These are phyloP conservation scores for Neophaeococcomyces mojaviensis DNA, from an alignment of 2,329 filamentous ascomycete genomes.

Conservation along the genomic window DNA sequence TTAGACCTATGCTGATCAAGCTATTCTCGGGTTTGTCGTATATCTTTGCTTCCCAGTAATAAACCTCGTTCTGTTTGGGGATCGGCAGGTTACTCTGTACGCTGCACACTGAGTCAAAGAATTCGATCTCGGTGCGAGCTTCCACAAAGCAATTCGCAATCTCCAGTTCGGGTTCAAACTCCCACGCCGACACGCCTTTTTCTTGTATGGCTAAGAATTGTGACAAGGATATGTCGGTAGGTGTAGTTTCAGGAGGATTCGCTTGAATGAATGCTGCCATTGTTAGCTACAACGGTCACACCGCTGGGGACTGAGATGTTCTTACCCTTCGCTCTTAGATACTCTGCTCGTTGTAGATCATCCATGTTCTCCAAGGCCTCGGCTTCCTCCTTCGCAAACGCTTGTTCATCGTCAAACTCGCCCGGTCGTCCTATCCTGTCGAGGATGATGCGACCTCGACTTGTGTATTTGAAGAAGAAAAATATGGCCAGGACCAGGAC, in stretches of 20 bases:
- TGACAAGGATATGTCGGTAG: slow-evolving; percentile 94
- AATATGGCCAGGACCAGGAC: slow-evolving; percentile 71
- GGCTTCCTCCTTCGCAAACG: slow-evolving; percentile 85
- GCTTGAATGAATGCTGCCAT: slow-evolving; percentile 77
- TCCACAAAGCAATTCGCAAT: slow-evolving; percentile 99
- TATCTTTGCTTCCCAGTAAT: slow-evolving; percentile 99
- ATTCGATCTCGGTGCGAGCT: slow-evolving; percentile 91
- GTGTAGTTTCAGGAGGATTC: slow-evolving; percentile 88
- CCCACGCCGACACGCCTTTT: slow-evolving; percentile 99
- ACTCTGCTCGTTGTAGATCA: slow-evolving; percentile 81
- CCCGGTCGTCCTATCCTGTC: slow-evolving; percentile 89
- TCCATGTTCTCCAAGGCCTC: slow-evolving; percentile 95
- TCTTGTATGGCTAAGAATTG: slow-evolving; percentile 98
- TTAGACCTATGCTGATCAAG: slow-evolving; percentile 82
- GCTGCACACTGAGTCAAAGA: slow-evolving; percentile 96
- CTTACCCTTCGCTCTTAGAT: slow-evolving; percentile 88
- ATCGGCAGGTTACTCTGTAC: slow-evolving; percentile 95
- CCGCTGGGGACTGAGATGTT: slow-evolving; percentile 4
- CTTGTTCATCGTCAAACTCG: slow-evolving; percentile 96
- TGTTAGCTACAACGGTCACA: slow-evolving; percentile 13
- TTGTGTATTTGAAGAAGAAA: slow-evolving; percentile 91
- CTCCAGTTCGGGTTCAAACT: slow-evolving; percentile 97
- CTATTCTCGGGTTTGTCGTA: slow-evolving; percentile 93
- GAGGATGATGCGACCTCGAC: slow-evolving; percentile 78
- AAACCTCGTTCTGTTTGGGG: slow-evolving; percentile 97